A percentile compares a stretch with the other conserved stretches of the same genome.
Evolutionary conservation across 179 eudicot genomes (phyloP).

Genomic region (Beta corolliflora): DNA sequence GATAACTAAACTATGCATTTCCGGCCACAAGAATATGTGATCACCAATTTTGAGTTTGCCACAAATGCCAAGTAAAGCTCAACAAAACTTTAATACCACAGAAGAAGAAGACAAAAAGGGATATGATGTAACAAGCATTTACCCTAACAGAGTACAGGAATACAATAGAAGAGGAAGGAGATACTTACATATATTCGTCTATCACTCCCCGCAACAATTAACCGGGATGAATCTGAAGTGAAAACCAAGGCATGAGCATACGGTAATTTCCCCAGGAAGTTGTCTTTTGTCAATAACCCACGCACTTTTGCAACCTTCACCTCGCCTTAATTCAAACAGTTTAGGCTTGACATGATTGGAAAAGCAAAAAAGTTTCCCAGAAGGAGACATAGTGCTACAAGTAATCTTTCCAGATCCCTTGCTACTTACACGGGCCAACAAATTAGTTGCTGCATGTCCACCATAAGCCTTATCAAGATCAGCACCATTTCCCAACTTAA

Average conservation of each 20-base stretch:
- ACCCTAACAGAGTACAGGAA: neutral
- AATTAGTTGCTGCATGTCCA: conserved; percentile 48
- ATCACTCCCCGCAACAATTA: conserved; percentile 85
- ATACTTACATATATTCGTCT: conserved; percentile 74
- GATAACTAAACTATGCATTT: neutral
- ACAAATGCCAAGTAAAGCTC: neutral
- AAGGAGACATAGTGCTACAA: conserved; percentile 75
- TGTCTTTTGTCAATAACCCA: conserved; percentile 61
- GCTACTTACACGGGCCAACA: conserved; percentile 64
- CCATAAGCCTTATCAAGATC: conserved; percentile 41
- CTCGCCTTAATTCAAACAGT: conserved; percentile 57
- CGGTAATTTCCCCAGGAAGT: conserved; percentile 70
- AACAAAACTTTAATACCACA: neutral
- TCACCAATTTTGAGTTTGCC: neutral
- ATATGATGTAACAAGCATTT: too few species aligned
- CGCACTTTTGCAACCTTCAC: conserved; percentile 39
- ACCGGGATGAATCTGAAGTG: conserved; percentile 71
- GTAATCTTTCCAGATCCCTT: conserved; percentile 64
- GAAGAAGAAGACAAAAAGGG: neutral
- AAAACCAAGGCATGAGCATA: conserved; percentile 79
- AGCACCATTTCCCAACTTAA: conserved; percentile 41
- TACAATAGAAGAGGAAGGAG: neutral
- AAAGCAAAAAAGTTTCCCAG: conserved; percentile 68
- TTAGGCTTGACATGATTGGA: conserved; percentile 62
- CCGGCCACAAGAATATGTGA: too few species aligned